Evolutionary conservation across 192 early-diverging fungal species (phyloP).

Genomic region (Paraglomus occultum): DNA sequence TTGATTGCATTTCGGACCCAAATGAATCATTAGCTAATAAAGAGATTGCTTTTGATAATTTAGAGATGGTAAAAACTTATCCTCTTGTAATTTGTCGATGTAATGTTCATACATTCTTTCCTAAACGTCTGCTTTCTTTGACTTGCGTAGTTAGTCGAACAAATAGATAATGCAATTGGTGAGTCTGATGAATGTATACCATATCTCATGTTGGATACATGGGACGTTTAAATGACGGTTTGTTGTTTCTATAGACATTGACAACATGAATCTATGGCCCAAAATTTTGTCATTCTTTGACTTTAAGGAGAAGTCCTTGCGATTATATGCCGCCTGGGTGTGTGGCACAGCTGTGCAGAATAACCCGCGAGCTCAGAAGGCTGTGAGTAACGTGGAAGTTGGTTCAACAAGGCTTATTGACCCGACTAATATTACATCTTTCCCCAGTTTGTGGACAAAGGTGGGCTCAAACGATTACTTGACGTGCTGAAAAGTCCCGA

Average conservation of each 20-base stretch:
- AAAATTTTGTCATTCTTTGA: slow-evolving; percentile 60
- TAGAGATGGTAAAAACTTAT: slow-evolving; percentile 68
- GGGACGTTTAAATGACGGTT: neutral
- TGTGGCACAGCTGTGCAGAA: slow-evolving; percentile 94
- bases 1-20: slow-evolving; percentile 63
- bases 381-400: slow-evolving; percentile 39
- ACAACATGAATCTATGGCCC: slow-evolving; percentile 87
- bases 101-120: slow-evolving; percentile 9
- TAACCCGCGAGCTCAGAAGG: slow-evolving; percentile 80
- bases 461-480: slow-evolving; percentile 51
- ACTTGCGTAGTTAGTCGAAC: slow-evolving; percentile 61
- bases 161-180: slow-evolving; percentile 86
- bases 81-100: slow-evolving; percentile 34
- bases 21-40: slow-evolving; percentile 63
- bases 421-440: neutral
- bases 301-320: slow-evolving; percentile 53
- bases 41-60: slow-evolving; percentile 84
- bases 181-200: neutral
- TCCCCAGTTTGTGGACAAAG: slow-evolving; percentile 27
- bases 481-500: slow-evolving; percentile 41
- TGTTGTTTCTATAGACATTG: slow-evolving; percentile 56
- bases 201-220: neutral
- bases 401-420: neutral
- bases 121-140: neutral
- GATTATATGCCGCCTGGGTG: slow-evolving; percentile 82